Conservation (phyloP, 2,329 filamentous ascomycete species). For the Cytospora mali region DNA sequence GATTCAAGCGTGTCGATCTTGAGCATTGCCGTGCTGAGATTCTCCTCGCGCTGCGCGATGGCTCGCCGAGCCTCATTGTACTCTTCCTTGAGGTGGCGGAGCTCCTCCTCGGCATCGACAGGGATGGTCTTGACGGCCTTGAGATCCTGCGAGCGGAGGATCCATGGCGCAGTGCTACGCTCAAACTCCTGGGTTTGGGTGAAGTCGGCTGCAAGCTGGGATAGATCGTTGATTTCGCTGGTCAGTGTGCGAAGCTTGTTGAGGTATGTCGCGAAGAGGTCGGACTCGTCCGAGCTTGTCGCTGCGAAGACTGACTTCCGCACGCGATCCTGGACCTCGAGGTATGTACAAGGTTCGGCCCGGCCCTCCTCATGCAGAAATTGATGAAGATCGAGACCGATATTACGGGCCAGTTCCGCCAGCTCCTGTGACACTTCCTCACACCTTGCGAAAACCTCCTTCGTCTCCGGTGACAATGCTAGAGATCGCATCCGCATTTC, state of each 20-base stretch:
- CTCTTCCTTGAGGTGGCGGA: conserved; percentile 78
- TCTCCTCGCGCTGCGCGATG: conserved; percentile 75
- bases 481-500: conserved; percentile 78
- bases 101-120: conserved; percentile 81
- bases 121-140: conserved; percentile 80
- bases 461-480: conserved; percentile 68
- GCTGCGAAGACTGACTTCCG: conserved; percentile 54
- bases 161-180: conserved; percentile 75
- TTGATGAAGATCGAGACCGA: conserved; percentile 67
- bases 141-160: conserved; percentile 77
- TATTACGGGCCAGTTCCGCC: conserved; percentile 64
- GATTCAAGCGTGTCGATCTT: conserved; percentile 93
- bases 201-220: conserved; percentile 69
- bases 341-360: conserved; percentile 65
- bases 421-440: conserved; percentile 67
- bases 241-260: conserved; percentile 68
- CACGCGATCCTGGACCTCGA: conserved; percentile 68
- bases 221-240: conserved; percentile 68
- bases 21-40: conserved; percentile 82
- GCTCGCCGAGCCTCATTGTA: conserved; percentile 75
- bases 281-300: conserved; percentile 63
- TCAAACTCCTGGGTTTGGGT: conserved; percentile 80
- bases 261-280: conserved; percentile 70
- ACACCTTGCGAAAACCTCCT: conserved; percentile 69
- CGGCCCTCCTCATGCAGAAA: conserved; percentile 74